A percentile compares a stretch with the other conserved stretches of the same genome.
phyloP scores from a whole-genome alignment of 768 basidiomycete species.

The Hericium coralloides region DNA sequence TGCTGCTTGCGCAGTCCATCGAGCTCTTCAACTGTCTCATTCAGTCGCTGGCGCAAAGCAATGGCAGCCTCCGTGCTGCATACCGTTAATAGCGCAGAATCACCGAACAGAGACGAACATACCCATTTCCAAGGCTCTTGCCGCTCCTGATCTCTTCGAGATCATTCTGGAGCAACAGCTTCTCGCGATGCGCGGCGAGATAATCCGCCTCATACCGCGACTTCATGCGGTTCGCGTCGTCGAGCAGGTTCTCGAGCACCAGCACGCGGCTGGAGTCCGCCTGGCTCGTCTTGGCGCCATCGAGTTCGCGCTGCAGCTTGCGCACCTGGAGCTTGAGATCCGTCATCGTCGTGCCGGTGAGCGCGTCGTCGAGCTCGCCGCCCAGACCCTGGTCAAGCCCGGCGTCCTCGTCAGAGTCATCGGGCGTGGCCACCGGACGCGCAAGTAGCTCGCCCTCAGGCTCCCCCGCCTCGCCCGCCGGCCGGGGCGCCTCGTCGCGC shows the following conservation, averaged over 20 bases:
- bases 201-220: slow-evolving; percentile 84
- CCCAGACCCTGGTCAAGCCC: slow-evolving; percentile 52
- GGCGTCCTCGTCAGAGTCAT: slow-evolving; percentile 32
- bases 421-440: neutral
- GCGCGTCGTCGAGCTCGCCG: slow-evolving; percentile 81
- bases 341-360: slow-evolving; percentile 80
- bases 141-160: slow-evolving; percentile 87
- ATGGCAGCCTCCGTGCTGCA: slow-evolving; percentile 76
- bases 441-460: slow-evolving; percentile 14
- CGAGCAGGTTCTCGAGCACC: slow-evolving; percentile 85
- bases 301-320: slow-evolving; percentile 73
- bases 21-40: slow-evolving; percentile 79
- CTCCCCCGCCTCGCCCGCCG: slow-evolving; percentile 35
- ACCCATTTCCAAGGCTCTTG: slow-evolving; percentile 80
- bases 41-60: slow-evolving; percentile 78
- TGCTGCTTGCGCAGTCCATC: slow-evolving; percentile 63
- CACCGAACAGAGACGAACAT: slow-evolving; percentile 15
- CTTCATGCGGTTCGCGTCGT: slow-evolving; percentile 89
- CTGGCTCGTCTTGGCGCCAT: slow-evolving; percentile 62
- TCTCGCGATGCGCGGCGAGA: slow-evolving; percentile 74
- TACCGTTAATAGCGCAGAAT: slow-evolving; percentile 2
- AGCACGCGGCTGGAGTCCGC: slow-evolving; percentile 67
- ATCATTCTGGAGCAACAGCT: slow-evolving; percentile 68
- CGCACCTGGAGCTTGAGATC: slow-evolving; percentile 85
- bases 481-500: slow-evolving; percentile 5